Conservation (phyloP, 176 grass and related monocot genomes). For the Puya raimondii region DNA sequence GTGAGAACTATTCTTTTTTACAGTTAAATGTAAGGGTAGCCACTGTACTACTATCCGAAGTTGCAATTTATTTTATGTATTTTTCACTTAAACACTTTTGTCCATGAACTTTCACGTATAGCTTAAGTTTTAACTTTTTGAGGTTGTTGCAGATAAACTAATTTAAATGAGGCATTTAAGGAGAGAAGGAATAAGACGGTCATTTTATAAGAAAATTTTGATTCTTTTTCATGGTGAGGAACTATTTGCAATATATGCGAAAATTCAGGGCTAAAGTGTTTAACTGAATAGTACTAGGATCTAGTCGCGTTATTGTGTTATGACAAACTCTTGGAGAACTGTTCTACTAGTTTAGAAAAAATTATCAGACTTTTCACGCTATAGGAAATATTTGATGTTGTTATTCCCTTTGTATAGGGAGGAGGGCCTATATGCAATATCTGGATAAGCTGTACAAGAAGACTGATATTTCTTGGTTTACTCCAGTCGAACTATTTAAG, state of each 20-base stretch:
- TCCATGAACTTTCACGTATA: too few species aligned
- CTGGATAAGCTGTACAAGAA: constrained; percentile 84
- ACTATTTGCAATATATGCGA: too few species aligned
- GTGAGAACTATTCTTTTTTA: constrained; percentile 16
- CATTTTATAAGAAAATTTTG: too few species aligned
- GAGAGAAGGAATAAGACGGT: too few species aligned
- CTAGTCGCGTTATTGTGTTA: not conserved
- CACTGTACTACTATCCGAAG: not conserved
- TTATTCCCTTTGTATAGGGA: constrained; percentile 33
- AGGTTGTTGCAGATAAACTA: too few species aligned
- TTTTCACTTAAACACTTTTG: not conserved
- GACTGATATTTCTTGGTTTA: constrained; percentile 92
- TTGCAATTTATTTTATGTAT: not conserved
- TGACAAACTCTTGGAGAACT: not conserved
- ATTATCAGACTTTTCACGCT: not conserved
- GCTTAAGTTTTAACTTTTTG: too few species aligned
- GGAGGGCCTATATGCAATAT: constrained; percentile 66
- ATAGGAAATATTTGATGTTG: not conserved
- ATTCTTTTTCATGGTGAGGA: too few species aligned
- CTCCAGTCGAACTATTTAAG: constrained; percentile 94
- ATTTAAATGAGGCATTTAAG: too few species aligned
- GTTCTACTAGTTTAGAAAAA: not conserved
- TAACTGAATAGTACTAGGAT: not conserved
- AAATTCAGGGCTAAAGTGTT: too few species aligned
- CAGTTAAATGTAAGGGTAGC: not conserved